Evolutionary conservation across 2,329 filamentous ascomycete species (phyloP).

Genomic region (Aulographum hederae): DNA sequence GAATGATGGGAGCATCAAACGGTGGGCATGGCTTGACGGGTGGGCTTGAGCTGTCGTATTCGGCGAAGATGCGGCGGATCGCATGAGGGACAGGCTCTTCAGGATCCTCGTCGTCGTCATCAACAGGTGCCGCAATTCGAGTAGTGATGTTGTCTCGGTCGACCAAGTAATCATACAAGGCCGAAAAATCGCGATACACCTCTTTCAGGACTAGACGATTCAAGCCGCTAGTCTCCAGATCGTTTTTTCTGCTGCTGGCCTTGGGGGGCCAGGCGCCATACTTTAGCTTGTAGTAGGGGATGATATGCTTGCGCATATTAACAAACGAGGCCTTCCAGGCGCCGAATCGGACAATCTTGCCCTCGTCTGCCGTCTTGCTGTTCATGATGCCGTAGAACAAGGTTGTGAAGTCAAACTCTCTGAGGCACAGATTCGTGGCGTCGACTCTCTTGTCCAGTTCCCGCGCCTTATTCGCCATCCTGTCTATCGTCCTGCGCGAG

Average conservation of each 20-base stretch:
- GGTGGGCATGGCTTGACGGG: constrained; percentile 84
- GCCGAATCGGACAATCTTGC: constrained; percentile 66
- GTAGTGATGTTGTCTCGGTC: constrained; percentile 65
- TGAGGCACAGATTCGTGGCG: constrained; percentile 53
- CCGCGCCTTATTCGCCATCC: constrained; percentile 66
- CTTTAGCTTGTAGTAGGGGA: constrained; percentile 48
- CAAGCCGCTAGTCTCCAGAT: constrained; percentile 67
- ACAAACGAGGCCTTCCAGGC: constrained; percentile 62
- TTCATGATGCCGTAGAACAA: constrained; percentile 77
- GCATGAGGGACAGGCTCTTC: constrained; percentile 45
- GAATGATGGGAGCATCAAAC: constrained; percentile 69
- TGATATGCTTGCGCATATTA: constrained; percentile 54
- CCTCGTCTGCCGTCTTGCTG: constrained; percentile 60
- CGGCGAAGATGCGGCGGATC: constrained; percentile 60
- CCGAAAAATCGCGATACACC: constrained; percentile 71
- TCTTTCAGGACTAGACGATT: constrained; percentile 69
- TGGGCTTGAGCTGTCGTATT: constrained; percentile 77
- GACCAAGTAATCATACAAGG: constrained; percentile 74
- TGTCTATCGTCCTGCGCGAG: constrained; percentile 51
- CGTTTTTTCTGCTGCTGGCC: constrained; percentile 79
- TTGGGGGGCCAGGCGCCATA: constrained; percentile 80
- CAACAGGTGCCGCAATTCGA: constrained; percentile 23
- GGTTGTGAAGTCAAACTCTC: constrained; percentile 79
- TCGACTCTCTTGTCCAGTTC: constrained; percentile 59
- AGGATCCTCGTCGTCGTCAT: constrained; percentile 31